These are phyloP conservation scores for Candida quercuum DNA, from an alignment of 805 yeast species.

Conservation along the genomic window DNA sequence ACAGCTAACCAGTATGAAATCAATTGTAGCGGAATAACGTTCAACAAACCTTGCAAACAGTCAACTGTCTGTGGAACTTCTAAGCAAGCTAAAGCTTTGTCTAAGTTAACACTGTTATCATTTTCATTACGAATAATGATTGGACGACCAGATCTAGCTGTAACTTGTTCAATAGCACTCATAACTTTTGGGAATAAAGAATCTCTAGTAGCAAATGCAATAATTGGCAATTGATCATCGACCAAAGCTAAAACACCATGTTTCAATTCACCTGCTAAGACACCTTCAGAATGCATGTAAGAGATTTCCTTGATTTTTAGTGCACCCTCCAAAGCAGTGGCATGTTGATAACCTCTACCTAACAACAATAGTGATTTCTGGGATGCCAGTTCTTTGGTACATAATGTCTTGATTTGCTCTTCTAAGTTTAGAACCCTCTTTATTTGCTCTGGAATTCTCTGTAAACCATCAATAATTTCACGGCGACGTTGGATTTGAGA, in stretches of 20 bases:
- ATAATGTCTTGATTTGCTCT: slow-evolving; percentile 66
- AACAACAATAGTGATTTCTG: slow-evolving; percentile 85
- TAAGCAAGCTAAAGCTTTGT: slow-evolving; percentile 59
- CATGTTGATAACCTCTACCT: slow-evolving; percentile 97
- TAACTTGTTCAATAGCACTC: slow-evolving; percentile 94
- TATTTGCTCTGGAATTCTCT: slow-evolving; percentile 81
- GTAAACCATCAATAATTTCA: slow-evolving; percentile 83
- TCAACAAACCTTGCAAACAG: slow-evolving; percentile 93
- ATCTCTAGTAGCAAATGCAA: slow-evolving; percentile 95
- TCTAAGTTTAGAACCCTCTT: slow-evolving; percentile 69
- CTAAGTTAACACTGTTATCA: slow-evolving; percentile 50
- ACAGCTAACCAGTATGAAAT: slow-evolving; percentile 97
- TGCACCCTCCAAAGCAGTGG: slow-evolving; percentile 98
- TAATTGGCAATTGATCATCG: slow-evolving; percentile 88
- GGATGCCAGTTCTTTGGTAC: slow-evolving; percentile 64
- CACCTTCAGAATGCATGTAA: slow-evolving; percentile 99
- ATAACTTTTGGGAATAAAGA: slow-evolving; percentile 93
- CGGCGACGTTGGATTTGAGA: slow-evolving; percentile 70
- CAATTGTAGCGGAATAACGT: slow-evolving; percentile 90
- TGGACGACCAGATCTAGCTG: slow-evolving; percentile 96
- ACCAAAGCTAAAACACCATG: slow-evolving; percentile 98
- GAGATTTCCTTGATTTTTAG: slow-evolving; percentile 96
- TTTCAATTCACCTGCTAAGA: slow-evolving; percentile 96
- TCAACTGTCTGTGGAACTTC: slow-evolving; percentile 96
- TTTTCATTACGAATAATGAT: slow-evolving; percentile 88